Evolutionary conservation across 78 protist genomes (phyloP).

Genomic region (Dictyostelium intermedium): DNA sequence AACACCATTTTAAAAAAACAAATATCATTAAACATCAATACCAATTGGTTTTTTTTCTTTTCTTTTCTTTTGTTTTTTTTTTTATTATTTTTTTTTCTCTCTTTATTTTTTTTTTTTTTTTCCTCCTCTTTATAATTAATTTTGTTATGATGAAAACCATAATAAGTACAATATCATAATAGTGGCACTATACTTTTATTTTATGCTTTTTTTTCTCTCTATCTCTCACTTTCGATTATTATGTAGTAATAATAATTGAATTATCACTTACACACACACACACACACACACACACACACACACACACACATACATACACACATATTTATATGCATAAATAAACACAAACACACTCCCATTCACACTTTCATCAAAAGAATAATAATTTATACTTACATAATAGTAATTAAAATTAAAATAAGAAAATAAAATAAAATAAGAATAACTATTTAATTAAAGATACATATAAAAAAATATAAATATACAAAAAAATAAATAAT

Average conservation of each 20-base stretch:
- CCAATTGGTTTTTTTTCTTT: too few relatives aligned
- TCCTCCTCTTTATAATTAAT: too few relatives aligned
- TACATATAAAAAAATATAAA: background rate
- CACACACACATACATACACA: background rate
- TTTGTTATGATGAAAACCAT: background rate
- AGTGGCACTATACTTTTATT: background rate
- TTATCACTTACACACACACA: background rate
- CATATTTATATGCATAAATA: too few relatives aligned
- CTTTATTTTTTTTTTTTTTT: too few relatives aligned
- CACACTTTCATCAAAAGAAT: background rate
- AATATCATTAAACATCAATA: too few relatives aligned
- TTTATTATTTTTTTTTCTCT: background rate
- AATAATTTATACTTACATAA: background rate
- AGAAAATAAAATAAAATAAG: background rate
- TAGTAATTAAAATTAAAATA: background rate
- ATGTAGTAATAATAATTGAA: background rate
- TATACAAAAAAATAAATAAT: background rate
- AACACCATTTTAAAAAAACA: background rate
- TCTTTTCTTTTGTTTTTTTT: too few relatives aligned
- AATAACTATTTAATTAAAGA: background rate
- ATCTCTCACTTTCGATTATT: background rate
- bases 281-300: background rate
- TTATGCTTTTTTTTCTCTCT: background rate
- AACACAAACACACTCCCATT: background rate
- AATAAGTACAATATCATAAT: background rate